These are phyloP conservation scores for Saturnispora galanensis DNA, from an alignment of 805 yeast species.

Conservation along the genomic window DNA sequence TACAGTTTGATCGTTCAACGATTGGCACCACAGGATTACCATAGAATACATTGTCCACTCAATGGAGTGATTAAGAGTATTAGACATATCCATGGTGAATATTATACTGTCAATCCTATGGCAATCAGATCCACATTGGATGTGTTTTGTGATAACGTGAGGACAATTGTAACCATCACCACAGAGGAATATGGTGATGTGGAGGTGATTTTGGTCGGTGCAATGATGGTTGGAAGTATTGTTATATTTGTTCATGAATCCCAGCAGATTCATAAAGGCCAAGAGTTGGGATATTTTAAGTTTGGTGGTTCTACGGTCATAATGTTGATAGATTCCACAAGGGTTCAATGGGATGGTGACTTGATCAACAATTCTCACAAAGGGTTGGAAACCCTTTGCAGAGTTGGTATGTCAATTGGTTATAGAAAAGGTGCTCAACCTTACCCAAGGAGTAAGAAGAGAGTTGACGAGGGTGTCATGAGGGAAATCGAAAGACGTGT, in stretches of 20 bases:
- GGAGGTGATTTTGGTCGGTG: slow-evolving; percentile 78
- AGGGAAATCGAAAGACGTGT: slow-evolving; percentile 12
- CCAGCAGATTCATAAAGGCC: slow-evolving; percentile 51
- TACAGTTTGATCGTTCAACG: slow-evolving; percentile 70
- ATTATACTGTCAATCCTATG: slow-evolving; percentile 96
- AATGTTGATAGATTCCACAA: slow-evolving; percentile 44
- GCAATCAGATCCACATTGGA: slow-evolving; percentile 82
- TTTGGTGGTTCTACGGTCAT: slow-evolving; percentile 92
- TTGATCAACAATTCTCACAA: slow-evolving; percentile 54
- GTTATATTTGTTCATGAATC: slow-evolving; percentile 59
- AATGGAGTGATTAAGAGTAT: slow-evolving; percentile 63
- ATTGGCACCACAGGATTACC: slow-evolving; percentile 95
- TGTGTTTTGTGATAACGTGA: slow-evolving; percentile 85
- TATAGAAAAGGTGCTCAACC: slow-evolving; percentile 40
- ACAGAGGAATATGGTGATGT: slow-evolving; percentile 72
- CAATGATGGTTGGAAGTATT: slow-evolving; percentile 97
- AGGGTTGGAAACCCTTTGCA: slow-evolving; percentile 70
- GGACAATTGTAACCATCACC: slow-evolving; percentile 69
- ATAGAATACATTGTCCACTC: slow-evolving; percentile 85
- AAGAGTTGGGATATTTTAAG: slow-evolving; percentile 88
- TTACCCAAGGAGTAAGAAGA: neutral
- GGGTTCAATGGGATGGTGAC: slow-evolving; percentile 63
- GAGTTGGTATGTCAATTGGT: slow-evolving; percentile 90
- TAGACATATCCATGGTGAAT: slow-evolving; percentile 71
- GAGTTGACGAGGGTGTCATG: slow-evolving; percentile 6